A percentile compares a stretch with the other conserved stretches of the same genome.
These are phyloP conservation scores for Eleusine coracana DNA, from an alignment of 176 grass and related monocot species.

Conservation along the genomic window DNA sequence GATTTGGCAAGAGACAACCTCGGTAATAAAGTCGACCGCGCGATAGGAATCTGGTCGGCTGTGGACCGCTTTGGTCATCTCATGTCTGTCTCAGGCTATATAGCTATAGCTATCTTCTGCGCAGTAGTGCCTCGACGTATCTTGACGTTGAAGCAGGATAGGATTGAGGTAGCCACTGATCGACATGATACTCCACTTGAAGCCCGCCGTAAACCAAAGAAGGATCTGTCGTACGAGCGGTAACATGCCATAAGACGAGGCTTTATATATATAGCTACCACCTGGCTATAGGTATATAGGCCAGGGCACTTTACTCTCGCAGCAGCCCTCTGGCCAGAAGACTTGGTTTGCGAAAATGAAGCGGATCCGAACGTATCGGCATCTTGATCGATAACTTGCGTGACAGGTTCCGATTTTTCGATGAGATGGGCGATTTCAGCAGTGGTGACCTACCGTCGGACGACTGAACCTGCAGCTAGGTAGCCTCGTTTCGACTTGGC, in stretches of 20 bases:
- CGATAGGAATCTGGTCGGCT: slow-evolving; percentile 53
- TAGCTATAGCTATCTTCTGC: not conserved
- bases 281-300: not conserved
- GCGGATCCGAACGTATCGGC: slow-evolving; percentile 36
- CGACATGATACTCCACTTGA: slow-evolving; percentile 17
- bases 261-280: slow-evolving; percentile 12
- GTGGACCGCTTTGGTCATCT: slow-evolving; percentile 56
- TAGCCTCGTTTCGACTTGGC: not conserved
- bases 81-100: slow-evolving; percentile 25
- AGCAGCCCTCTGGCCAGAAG: not conserved
- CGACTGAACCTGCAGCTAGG: not conserved
- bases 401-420: slow-evolving; percentile 48
- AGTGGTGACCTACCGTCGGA: not conserved
- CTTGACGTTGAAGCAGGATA: slow-evolving; percentile 33
- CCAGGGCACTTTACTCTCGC: not conserved
- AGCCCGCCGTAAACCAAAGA: not conserved
- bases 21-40: slow-evolving; percentile 28
- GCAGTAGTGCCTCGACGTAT: not conserved
- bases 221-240: slow-evolving; percentile 28
- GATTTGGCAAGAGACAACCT: slow-evolving; percentile 21
- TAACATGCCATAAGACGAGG: slow-evolving; percentile 31
- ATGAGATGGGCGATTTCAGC: slow-evolving; percentile 33
- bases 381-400: not conserved
- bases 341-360: not conserved
- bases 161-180: not conserved